Percentiles rank a stretch among this genome's conserved stretches.
These are phyloP conservation scores for Wallacemonas collosoma DNA, from an alignment of 208 protist genomes.

Conservation along the genomic window DNA sequence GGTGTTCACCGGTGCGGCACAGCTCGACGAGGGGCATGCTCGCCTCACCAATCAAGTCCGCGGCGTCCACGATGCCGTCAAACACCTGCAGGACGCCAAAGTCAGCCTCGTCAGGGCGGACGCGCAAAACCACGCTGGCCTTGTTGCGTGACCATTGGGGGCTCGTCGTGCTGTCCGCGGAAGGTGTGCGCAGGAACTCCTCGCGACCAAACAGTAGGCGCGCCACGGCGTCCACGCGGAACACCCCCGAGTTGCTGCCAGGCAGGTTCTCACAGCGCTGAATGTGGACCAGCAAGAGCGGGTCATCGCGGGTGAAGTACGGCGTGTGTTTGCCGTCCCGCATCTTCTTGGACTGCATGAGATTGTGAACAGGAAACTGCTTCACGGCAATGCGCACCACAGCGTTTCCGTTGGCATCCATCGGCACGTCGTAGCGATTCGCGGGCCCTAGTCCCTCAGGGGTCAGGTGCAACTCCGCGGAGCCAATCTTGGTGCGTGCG, in stretches of 20 bases:
- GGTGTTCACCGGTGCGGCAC: constrained; percentile 47
- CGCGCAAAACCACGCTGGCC: constrained; percentile 55
- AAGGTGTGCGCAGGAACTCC: constrained; percentile 48
- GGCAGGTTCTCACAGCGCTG: constrained; percentile 52
- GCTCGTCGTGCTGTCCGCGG: constrained; percentile 43
- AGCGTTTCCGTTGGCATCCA: constrained; percentile 35
- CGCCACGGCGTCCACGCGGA: constrained; percentile 62
- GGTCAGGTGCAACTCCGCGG: constrained; percentile 44
- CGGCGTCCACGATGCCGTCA: constrained; percentile 75
- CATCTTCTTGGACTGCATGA: constrained; percentile 20
- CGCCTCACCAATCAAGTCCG: constrained; percentile 69
- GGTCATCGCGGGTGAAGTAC: constrained; percentile 24
- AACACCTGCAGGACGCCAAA: constrained; percentile 52
- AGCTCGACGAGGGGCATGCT: constrained; percentile 58
- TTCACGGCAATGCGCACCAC: constrained; percentile 37
- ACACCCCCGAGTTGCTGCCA: constrained; percentile 43
- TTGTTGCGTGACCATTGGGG: constrained; percentile 38
- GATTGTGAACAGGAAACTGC: constrained; percentile 21
- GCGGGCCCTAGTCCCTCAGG: constrained; percentile 46
- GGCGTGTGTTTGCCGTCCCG: constrained; percentile 13
- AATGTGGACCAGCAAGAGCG: constrained; percentile 61
- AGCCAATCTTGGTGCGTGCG: constrained; percentile 46
- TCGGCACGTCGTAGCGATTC: constrained; percentile 47
- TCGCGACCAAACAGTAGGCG: constrained; percentile 38
- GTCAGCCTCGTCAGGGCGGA: constrained; percentile 26